Percentiles rank a stretch among this genome's conserved stretches.
phyloP scores from a whole-genome alignment of 2,329 filamentous ascomycete species.

The Hymenoscyphus repandus region DNA sequence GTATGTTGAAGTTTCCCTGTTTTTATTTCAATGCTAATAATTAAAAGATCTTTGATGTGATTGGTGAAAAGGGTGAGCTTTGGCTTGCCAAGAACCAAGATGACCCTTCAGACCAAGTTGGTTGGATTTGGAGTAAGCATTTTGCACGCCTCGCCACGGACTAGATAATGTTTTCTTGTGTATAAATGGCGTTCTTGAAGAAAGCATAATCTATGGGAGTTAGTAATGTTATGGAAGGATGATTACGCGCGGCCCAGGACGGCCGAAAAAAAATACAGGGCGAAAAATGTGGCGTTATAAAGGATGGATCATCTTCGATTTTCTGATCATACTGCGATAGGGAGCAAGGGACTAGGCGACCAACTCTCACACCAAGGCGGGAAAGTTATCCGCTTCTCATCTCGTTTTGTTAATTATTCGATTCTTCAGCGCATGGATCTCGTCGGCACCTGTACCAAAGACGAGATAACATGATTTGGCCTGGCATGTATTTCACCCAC shows the following conservation, averaged over 20 bases:
- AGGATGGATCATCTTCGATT: conserved; percentile 4
- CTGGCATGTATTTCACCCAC: conserved; percentile 1
- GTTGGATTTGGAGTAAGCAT: conserved; percentile 99
- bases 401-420: not conserved
- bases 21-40: conserved; percentile 10
- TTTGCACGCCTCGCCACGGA: conserved; percentile 60
- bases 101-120: conserved; percentile 70
- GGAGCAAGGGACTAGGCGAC: not conserved
- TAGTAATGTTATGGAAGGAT: conserved; percentile 9
- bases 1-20: conserved; percentile 38
- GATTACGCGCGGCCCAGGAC: not conserved
- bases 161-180: conserved; percentile 18
- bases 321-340: not conserved
- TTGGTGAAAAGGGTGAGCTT: conserved; percentile 93
- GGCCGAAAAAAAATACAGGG: not conserved
- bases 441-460: not conserved
- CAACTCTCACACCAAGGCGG: not conserved
- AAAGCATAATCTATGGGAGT: conserved; percentile 11
- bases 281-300: conserved; percentile 3
- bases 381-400: not conserved
- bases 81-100: conserved; percentile 99
- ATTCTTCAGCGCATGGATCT: not conserved
- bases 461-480: not conserved
- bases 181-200: conserved; percentile 22
- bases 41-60: conserved; percentile 73